phyloP scores from a whole-genome alignment of 2,329 filamentous ascomycete genomes.

The Sordariomycetes sp. region DNA sequence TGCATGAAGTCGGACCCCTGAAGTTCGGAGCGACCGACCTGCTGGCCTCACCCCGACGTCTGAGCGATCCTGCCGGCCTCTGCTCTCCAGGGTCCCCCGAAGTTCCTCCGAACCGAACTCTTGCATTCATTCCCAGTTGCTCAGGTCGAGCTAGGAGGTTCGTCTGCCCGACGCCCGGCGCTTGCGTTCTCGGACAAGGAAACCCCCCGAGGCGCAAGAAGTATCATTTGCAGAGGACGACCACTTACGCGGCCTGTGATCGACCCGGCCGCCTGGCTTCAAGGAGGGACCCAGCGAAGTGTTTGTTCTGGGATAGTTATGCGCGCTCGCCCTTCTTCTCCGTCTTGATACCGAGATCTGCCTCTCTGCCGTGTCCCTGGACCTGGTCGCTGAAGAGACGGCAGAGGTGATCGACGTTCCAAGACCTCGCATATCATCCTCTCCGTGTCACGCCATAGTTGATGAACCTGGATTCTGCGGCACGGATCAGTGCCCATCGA shows the following conservation, averaged over 20 bases:
- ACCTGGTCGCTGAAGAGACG: neutral
- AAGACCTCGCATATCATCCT: neutral
- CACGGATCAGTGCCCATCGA: neutral
- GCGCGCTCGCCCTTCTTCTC: neutral
- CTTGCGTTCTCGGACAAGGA: neutral
- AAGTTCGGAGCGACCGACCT: neutral
- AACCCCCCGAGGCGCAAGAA: neutral
- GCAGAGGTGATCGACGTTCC: neutral
- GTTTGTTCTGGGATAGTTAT: neutral
- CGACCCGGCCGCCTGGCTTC: neutral
- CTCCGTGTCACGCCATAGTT: neutral
- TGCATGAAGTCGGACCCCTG: neutral
- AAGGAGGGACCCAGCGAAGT: neutral
- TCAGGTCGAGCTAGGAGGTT: neutral
- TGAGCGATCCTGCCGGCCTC: neutral
- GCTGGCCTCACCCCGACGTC: neutral
- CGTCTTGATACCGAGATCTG: neutral
- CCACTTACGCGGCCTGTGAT: neutral
- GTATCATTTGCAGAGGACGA: neutral
- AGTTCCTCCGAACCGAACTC: neutral
- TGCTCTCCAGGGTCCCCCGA: neutral
- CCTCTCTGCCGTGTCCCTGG: neutral
- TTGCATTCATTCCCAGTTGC: neutral
- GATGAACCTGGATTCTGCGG: neutral
- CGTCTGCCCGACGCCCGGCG: neutral